Conservation (phyloP, 108 stramenopile species). For the Fragilaria radians region DNA sequence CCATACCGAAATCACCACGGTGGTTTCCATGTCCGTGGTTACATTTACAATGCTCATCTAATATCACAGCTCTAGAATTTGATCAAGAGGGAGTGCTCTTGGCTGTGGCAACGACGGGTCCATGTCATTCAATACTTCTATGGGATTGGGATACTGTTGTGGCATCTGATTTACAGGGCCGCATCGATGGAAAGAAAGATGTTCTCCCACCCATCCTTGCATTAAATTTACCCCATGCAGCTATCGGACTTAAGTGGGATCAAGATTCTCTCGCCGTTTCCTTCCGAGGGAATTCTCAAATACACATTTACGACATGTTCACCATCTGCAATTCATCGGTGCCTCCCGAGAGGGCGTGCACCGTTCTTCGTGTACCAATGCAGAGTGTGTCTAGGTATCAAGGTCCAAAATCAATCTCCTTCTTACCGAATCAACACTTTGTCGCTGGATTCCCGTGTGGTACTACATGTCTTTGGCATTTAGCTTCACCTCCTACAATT, state of each 20-base stretch:
- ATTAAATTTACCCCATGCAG: neutral
- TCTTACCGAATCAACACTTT: neutral
- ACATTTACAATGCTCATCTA: neutral
- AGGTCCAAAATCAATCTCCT: neutral
- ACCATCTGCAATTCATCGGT: neutral
- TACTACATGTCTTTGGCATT: neutral
- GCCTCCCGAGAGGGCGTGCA: neutral
- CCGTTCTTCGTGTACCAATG: neutral
- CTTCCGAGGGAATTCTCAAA: neutral
- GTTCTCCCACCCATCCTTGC: neutral
- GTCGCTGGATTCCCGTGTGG: neutral
- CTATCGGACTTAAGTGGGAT: neutral
- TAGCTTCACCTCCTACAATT: neutral
- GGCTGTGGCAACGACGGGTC: neutral
- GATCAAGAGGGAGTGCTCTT: neutral
- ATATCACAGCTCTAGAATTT: neutral
- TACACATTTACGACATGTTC: neutral
- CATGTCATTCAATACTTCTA: neutral
- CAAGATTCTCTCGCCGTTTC: neutral
- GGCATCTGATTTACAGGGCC: neutral
- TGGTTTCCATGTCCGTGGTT: neutral
- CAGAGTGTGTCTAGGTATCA: neutral
- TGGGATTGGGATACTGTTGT: neutral
- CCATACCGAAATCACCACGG: too few relatives aligned
- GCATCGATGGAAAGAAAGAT: neutral